These are phyloP conservation scores for Sugiyamaella boreocaroliniensis DNA, from an alignment of 805 yeast species.

Conservation along the genomic window DNA sequence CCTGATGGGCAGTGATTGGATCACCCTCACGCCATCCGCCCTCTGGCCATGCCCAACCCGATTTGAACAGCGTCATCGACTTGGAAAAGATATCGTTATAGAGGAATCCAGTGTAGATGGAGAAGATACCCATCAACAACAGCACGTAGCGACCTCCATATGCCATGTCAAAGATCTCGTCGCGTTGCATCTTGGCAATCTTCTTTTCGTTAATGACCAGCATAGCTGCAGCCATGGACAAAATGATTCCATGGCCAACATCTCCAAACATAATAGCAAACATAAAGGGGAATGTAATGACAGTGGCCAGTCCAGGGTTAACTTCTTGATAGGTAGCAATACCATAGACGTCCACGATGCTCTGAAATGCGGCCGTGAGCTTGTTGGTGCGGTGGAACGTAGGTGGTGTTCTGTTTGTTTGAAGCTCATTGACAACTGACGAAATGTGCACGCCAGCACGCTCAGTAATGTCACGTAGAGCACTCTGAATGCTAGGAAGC, in stretches of 20 bases:
- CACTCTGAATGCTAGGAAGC: slow-evolving; percentile 49
- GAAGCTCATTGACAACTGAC: slow-evolving; percentile 49
- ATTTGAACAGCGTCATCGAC: slow-evolving; percentile 76
- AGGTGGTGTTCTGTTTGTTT: slow-evolving; percentile 84
- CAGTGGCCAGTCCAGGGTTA: slow-evolving; percentile 91
- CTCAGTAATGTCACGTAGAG: slow-evolving; percentile 58
- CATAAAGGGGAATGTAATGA: slow-evolving; percentile 95
- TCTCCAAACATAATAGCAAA: slow-evolving; percentile 99
- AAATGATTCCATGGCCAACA: slow-evolving; percentile 86
- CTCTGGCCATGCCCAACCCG: slow-evolving; percentile 93
- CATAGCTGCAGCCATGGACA: slow-evolving; percentile 62
- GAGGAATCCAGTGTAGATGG: slow-evolving; percentile 88
- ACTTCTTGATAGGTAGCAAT: slow-evolving; percentile 89
- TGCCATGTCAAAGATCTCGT: slow-evolving; percentile 96
- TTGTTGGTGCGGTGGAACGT: slow-evolving; percentile 89
- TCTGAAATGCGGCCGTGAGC: slow-evolving; percentile 86
- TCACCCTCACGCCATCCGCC: slow-evolving; percentile 57
- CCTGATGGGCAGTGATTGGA: slow-evolving; percentile 53
- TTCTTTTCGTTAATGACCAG: slow-evolving; percentile 67
- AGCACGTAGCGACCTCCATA: slow-evolving; percentile 86
- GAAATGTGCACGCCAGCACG: slow-evolving; percentile 34
- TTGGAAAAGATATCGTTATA: slow-evolving; percentile 92
- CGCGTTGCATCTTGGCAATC: slow-evolving; percentile 56
- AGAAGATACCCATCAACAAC: slow-evolving; percentile 89
- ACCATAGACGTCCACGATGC: slow-evolving; percentile 93